Evolutionary conservation across 176 grass and related monocot genomes (phyloP).

Genomic region (Ensete ventricosum): DNA sequence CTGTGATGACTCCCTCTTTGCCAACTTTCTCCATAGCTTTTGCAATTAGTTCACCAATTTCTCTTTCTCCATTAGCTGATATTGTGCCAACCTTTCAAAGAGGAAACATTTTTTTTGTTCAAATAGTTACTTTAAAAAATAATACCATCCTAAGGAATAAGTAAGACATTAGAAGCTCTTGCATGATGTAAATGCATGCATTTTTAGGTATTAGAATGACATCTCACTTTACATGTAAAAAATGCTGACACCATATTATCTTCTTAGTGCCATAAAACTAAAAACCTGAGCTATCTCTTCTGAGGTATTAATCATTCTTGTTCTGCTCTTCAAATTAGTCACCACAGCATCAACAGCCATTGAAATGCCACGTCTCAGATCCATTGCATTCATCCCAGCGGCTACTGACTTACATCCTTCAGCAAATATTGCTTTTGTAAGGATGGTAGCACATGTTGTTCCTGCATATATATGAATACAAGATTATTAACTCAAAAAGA

Average conservation of each 20-base stretch:
- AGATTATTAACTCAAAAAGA: background rate
- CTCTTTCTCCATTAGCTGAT: slow-evolving; percentile 94
- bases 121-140: background rate
- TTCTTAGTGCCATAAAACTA: slow-evolving; percentile 1
- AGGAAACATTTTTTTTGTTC: background rate
- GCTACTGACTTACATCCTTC: slow-evolving; percentile 97
- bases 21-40: slow-evolving; percentile 99
- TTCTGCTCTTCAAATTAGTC: slow-evolving; percentile 74
- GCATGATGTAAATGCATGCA: too few relatives aligned
- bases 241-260: too few relatives aligned
- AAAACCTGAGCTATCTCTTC: slow-evolving; percentile 74
- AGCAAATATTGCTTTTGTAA: slow-evolving; percentile 85
- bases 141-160: background rate
- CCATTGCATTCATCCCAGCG: slow-evolving; percentile 97
- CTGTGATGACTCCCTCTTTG: slow-evolving; percentile 95
- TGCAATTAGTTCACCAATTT: slow-evolving; percentile 94
- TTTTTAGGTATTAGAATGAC: too few relatives aligned
- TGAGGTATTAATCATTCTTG: slow-evolving; percentile 90
- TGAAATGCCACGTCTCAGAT: slow-evolving; percentile 90
- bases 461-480: slow-evolving; percentile 33
- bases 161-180: background rate
- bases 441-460: slow-evolving; percentile 93
- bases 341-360: slow-evolving; percentile 98
- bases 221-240: too few relatives aligned
- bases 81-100: slow-evolving; percentile 80